Conservation (phyloP, 106 monocot genomes). For the Narthecium ossifragum region DNA sequence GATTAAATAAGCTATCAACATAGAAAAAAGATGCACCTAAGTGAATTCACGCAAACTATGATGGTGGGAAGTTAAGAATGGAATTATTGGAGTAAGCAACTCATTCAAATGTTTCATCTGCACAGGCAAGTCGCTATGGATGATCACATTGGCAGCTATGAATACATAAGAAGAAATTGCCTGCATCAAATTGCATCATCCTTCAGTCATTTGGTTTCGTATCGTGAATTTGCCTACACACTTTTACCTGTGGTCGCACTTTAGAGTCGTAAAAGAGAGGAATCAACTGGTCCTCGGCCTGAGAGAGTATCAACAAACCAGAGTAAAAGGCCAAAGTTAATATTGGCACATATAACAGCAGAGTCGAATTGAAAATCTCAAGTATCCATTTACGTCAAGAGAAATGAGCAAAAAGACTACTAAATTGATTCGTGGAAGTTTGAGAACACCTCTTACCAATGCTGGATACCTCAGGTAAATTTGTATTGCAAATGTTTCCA, state of each 20-base stretch:
- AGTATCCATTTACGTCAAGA: no score
- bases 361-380: background rate
- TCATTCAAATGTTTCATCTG: constrained; percentile 66
- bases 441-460: constrained; percentile 45
- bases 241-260: constrained; percentile 81
- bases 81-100: constrained; percentile 82
- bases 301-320: constrained; percentile 14
- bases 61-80: constrained; percentile 97
- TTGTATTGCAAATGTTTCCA: constrained; percentile 83
- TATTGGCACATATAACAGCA: background rate
- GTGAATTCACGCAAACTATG: constrained; percentile 90
- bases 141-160: constrained; percentile 83
- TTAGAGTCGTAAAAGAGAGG: constrained; percentile 64
- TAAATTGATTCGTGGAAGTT: background rate
- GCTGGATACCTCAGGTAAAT: constrained; percentile 84
- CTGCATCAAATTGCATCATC: no score
- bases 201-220: no score
- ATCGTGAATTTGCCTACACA: no score
- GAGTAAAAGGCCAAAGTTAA: background rate
- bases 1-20: background rate
- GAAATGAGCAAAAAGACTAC: no score
- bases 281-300: constrained; percentile 78
- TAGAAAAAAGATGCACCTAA: constrained; percentile 39
- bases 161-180: constrained; percentile 96
- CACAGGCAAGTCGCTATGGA: constrained; percentile 44